Evolutionary conservation across 352 stramenopile genomes (phyloP).

Genomic region (Phytophthora hybrid): DNA sequence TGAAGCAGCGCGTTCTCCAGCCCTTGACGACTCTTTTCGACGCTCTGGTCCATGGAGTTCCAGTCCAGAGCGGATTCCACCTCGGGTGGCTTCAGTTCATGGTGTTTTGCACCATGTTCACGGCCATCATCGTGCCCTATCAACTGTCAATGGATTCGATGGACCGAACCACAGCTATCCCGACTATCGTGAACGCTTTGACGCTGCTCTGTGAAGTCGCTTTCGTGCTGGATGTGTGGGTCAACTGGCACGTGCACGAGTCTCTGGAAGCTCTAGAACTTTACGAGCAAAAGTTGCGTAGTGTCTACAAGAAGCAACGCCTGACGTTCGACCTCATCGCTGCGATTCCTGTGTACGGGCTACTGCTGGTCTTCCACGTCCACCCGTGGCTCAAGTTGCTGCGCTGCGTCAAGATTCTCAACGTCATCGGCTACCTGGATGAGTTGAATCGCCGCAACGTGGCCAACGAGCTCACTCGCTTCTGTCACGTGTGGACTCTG

Average conservation of each 20-base stretch:
- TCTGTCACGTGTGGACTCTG: conserved; percentile 55
- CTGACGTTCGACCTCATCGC: conserved; percentile 52
- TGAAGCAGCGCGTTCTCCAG: not conserved
- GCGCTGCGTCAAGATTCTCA: conserved; percentile 58
- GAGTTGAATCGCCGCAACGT: conserved; percentile 67
- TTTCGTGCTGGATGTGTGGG: conserved; percentile 61
- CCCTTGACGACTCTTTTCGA: conserved; percentile 23
- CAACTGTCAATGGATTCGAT: conserved; percentile 53
- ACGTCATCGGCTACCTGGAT: conserved; percentile 56
- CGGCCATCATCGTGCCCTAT: conserved; percentile 57
- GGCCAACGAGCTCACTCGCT: conserved; percentile 53
- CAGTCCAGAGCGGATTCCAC: conserved; percentile 56
- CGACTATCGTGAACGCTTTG: conserved; percentile 23
- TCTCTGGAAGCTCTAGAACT: conserved; percentile 51
- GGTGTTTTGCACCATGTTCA: conserved; percentile 49
- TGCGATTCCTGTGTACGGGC: conserved; percentile 47
- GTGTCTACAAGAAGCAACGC: conserved; percentile 54
- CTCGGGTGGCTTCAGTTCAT: conserved; percentile 51
- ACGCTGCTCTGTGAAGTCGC: conserved; percentile 51
- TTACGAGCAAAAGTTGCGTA: conserved; percentile 54
- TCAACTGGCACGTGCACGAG: conserved; percentile 53
- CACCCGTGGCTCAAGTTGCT: conserved; percentile 45
- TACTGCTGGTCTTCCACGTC: conserved; percentile 40
- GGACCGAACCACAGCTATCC: conserved; percentile 21
- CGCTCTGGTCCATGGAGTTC: conserved; percentile 37